Conservation (phyloP, 352 stramenopile species). For the Phytophthora gonapodyides region DNA sequence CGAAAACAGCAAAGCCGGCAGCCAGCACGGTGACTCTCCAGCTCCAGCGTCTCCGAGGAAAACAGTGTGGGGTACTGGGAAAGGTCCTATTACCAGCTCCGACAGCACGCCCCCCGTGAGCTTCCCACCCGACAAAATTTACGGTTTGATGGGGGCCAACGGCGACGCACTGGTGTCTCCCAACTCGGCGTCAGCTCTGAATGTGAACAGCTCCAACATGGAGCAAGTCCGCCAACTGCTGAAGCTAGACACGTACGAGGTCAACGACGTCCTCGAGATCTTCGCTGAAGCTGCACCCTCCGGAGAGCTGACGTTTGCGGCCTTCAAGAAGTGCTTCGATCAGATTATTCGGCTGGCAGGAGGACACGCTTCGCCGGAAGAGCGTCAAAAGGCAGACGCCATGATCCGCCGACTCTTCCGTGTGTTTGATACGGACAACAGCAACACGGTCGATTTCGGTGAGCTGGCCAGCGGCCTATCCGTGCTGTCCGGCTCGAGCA, state of each 20-base stretch:
- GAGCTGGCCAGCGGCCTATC: slow-evolving; percentile 86
- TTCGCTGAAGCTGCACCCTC: slow-evolving; percentile 84
- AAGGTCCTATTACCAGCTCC: slow-evolving; percentile 11
- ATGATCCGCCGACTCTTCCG: slow-evolving; percentile 86
- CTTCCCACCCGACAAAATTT: slow-evolving; percentile 52
- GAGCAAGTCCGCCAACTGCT: slow-evolving; percentile 73
- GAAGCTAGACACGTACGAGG: slow-evolving; percentile 85
- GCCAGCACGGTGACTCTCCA: slow-evolving; percentile 20
- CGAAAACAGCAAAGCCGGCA: slow-evolving; percentile 21
- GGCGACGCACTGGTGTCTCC: slow-evolving; percentile 52
- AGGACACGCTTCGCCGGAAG: slow-evolving; percentile 64
- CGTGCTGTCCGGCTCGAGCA: slow-evolving; percentile 82
- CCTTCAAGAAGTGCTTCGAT: slow-evolving; percentile 90
- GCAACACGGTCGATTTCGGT: slow-evolving; percentile 86
- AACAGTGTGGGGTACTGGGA: slow-evolving; percentile 30
- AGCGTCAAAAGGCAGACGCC: slow-evolving; percentile 74
- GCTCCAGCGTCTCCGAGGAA: slow-evolving; percentile 35
- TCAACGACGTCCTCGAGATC: slow-evolving; percentile 90
- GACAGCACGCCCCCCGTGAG: slow-evolving; percentile 22
- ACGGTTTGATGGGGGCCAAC: slow-evolving; percentile 41
- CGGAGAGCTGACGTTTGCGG: slow-evolving; percentile 74
- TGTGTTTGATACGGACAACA: slow-evolving; percentile 85
- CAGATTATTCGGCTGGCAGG: slow-evolving; percentile 86
- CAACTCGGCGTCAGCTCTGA: slow-evolving; percentile 48
- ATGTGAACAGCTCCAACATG: slow-evolving; percentile 82